Base-by-base conservation (phyloP, 2,329 filamentous ascomycete genomes). In the Davidsoniella australis region DNA sequence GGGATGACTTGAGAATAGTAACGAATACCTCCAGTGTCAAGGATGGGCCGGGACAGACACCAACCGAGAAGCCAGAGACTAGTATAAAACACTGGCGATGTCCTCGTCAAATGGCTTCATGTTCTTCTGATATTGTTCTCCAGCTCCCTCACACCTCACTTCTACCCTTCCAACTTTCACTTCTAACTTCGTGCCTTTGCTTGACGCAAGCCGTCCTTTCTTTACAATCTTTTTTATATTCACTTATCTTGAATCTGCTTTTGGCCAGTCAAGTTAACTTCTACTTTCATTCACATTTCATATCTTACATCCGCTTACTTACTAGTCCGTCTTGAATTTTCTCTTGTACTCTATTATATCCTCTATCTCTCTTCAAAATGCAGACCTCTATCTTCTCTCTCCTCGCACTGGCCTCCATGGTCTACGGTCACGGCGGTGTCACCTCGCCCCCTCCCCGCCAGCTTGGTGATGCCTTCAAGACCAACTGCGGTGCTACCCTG, bases 401-500 rank as follows among this genome's bases (percentile, higher is more conserved):
- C 45, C 26, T 51, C 39, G 18, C 48, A 37, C 41, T 55, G 41
- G 53, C 43, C 16, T 39, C 53, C 36, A 12, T 53, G 47, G 66
- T 64, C 45, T 62, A 62, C 23, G 65, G 63, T 24, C 69, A 72
- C 55, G 68, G 69, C 51, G 64, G 65, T 55, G 61, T 71, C 60
- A 61, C 59, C 39, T 61, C 57, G 3, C 69, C 69, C 3, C 42
- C 60, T 0, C 58, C 67, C n/a, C 68, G 69, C 36, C 47, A 58
- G 24, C 60, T 66, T 14, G 69, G 68, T 5, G 49, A 61, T 2
- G 67, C 67, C 49, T 71, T 64, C 65, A 61, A 60, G 36, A 56
- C 61, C 3, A 63, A 66, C 4, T 72, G 70, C 48, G 70, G 70
- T 5, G 57, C 67, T 5, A 59, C 63, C 47, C 64, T 67, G 45